phyloP scores from a whole-genome alignment of 306 rosid genomes.

The Coriaria nepalensis region DNA sequence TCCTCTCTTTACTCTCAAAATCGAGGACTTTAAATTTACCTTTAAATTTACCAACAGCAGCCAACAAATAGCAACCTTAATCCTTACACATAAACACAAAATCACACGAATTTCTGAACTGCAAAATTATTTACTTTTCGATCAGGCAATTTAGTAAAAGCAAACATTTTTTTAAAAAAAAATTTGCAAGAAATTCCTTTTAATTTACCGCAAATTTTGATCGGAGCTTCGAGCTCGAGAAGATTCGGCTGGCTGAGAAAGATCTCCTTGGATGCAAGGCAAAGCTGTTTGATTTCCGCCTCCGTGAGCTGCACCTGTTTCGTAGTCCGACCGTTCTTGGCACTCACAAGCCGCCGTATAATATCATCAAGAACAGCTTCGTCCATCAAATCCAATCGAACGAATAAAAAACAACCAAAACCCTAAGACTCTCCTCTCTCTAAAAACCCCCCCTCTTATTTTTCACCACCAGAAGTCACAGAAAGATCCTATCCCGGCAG shows the following conservation, averaged over 20 bases:
- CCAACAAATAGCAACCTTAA: too few relatives aligned
- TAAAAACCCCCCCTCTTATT: too few relatives aligned
- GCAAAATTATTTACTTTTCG: background rate
- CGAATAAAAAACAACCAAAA: slow-evolving; percentile 5
- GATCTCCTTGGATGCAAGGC: slow-evolving; percentile 48
- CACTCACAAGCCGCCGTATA: slow-evolving; percentile 42
- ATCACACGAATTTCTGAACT: background rate
- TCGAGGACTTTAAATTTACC: too few relatives aligned
- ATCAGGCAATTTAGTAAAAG: too few relatives aligned
- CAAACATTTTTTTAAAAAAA: background rate
- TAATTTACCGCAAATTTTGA: slow-evolving; percentile 63
- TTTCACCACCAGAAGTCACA: too few relatives aligned
- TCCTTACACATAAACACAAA: too few relatives aligned
- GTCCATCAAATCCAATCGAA: slow-evolving; percentile 34
- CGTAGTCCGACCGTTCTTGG: slow-evolving; percentile 66
- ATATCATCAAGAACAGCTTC: slow-evolving; percentile 45
- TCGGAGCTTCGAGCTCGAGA: slow-evolving; percentile 81
- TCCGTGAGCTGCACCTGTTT: slow-evolving; percentile 61
- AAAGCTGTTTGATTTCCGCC: slow-evolving; percentile 53
- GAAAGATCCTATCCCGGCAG: too few relatives aligned
- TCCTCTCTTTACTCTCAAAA: too few relatives aligned
- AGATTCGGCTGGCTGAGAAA: slow-evolving; percentile 79
- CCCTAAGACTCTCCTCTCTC: slow-evolving; percentile 16
- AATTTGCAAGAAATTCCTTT: background rate
- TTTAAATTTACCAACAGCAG: too few relatives aligned